phyloP scores from a whole-genome alignment of 345 rosid genomes.

The Erucastrum elatum region DNA sequence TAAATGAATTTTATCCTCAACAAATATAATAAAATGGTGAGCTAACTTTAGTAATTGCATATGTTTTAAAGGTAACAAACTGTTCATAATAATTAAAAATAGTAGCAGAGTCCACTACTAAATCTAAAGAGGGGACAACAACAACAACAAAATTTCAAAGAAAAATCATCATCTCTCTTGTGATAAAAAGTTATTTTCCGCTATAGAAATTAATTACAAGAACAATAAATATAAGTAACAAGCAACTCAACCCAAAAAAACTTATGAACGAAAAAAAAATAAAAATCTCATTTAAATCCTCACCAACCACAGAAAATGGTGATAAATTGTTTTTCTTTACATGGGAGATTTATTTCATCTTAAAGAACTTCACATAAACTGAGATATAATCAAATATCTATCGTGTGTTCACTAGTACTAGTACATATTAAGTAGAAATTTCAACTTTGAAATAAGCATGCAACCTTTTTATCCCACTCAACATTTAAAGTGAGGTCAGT shows the following conservation, averaged over 20 bases:
- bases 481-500: slow-evolving; percentile 9
- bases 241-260: not conserved
- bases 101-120: slow-evolving; percentile 1
- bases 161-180: not conserved
- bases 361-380: not conserved
- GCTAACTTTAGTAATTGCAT: no score
- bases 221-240: not conserved
- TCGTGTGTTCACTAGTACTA: not conserved
- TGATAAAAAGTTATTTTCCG: not conserved
- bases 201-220: not conserved
- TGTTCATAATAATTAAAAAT: not conserved
- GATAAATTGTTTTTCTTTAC: not conserved
- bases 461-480: slow-evolving; percentile 22
- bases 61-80: no score
- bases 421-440: no score
- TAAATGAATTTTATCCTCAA: no score
- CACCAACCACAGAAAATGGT: not conserved
- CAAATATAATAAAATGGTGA: no score
- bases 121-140: not conserved
- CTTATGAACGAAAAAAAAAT: not conserved
- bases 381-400: not conserved
- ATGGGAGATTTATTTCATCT: not conserved
- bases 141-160: not conserved
- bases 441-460: not conserved
- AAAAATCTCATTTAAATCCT: not conserved